Base-by-base conservation (phyloP, 495 filamentous ascomycete species). In the Lentithecium fluviatile region DNA sequence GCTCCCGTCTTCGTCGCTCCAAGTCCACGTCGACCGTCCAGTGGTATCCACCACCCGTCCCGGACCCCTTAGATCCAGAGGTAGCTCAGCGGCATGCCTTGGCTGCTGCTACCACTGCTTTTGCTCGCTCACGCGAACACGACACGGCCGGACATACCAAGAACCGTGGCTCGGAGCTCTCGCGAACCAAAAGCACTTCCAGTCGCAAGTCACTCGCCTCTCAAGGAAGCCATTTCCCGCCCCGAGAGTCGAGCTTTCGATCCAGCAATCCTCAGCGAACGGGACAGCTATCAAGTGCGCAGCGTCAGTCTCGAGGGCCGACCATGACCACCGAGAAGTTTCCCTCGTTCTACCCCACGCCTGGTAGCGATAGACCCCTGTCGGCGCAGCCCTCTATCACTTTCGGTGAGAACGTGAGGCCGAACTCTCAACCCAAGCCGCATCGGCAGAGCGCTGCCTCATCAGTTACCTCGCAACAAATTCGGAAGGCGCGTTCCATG, bases 101-200 rank as follows among this genome's bases (percentile, higher is more conserved):
- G 47, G 65, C 60, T 11, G 73, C 73, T 12, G 73, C 73, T 8
- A 48, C 70, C 8, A 64, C 69, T 51, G 73, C 73, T 3, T 75
- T 62, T 52, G 50, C 60, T n/a, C 60, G 67, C 26, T 70, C 71
- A 13, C 65, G 62, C 24, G 68, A 11, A 13, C 5, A 38, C 8
- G 59, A 55, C 10, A 15, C 29, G 29, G 34, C 54, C 17, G 57
- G 54, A 32, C 38, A 53, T 24, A 12, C 11, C 17, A 51, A 59
- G 34, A 52, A 32, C 19, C 43, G 54, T 45, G 45, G 37, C 20
- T 55, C 47, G 12, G 49, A 60, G 10, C 19, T 64, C 12, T 25
- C 32, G 11, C 40, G 59, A 24, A 47, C 56, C 6, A 65, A 62
- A 49, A 70, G 60, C 47, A 63, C 58, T 50, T 54, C 54, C 10